Evolutionary conservation across 1,284 basidiomycete genomes (phyloP).

Genomic region (Malassezia dermatis): DNA sequence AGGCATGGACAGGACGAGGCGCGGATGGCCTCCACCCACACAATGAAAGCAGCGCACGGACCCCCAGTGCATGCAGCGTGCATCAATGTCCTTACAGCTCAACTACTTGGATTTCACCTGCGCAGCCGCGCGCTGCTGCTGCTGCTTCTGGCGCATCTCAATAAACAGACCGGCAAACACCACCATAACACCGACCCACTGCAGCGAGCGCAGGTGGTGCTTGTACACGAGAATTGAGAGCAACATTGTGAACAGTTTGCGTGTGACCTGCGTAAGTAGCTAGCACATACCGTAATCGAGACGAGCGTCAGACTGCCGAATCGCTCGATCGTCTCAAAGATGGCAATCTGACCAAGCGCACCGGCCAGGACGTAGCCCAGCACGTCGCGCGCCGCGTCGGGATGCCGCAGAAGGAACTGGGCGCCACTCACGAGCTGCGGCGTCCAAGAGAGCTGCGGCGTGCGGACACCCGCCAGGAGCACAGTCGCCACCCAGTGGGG

Average conservation of each 20-base stretch:
- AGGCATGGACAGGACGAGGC: neutral
- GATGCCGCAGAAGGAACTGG: constrained; percentile 66
- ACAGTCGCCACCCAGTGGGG: constrained; percentile 14
- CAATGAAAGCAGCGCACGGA: constrained; percentile 2
- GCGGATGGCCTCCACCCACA: neutral
- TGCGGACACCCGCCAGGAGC: neutral
- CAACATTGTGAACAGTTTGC: constrained; percentile 97
- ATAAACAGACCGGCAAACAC: constrained; percentile 90
- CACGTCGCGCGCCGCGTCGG: constrained; percentile 65
- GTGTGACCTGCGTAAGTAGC: constrained; percentile 56
- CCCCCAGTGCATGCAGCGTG: neutral
- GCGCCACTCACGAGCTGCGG: constrained; percentile 52
- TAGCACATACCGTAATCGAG: constrained; percentile 34
- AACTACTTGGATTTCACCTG: neutral
- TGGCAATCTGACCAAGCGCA: constrained; percentile 88
- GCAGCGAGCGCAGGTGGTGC: constrained; percentile 69
- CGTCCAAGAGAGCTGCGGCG: neutral
- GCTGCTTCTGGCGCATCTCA: constrained; percentile 60
- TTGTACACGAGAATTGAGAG: constrained; percentile 85
- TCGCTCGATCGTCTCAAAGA: constrained; percentile 91
- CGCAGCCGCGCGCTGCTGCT: constrained; percentile 1
- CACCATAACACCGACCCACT: constrained; percentile 80
- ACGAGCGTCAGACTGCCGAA: constrained; percentile 78
- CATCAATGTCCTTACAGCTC: neutral
- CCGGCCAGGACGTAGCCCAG: constrained; percentile 79